phyloP scores from a whole-genome alignment of 768 basidiomycete species.

The Pulveroboletus frians region DNA sequence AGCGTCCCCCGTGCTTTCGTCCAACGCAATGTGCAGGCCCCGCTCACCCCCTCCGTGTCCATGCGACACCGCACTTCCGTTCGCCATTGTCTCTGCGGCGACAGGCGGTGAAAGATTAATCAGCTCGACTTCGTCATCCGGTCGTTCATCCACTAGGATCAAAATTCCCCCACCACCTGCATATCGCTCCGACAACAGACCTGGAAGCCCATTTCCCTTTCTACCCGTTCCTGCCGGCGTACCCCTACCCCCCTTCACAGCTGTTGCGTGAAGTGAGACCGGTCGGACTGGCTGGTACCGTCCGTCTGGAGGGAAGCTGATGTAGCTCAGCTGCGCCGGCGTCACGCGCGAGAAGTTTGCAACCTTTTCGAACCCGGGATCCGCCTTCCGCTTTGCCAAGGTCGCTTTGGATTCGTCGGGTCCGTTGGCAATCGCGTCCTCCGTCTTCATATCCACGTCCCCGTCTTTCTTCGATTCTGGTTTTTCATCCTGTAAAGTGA shows the following conservation, averaged over 20 bases:
- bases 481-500: constrained; percentile 46
- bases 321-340: constrained; percentile 78
- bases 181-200: constrained; percentile 50
- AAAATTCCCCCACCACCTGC: constrained; percentile 86
- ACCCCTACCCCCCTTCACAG: constrained; percentile 34
- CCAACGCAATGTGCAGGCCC: constrained; percentile 57
- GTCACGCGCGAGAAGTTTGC: constrained; percentile 91
- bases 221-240: constrained; percentile 22
- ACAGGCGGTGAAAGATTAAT: constrained; percentile 54
- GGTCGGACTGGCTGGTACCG: constrained; percentile 89
- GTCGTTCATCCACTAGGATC: constrained; percentile 68
- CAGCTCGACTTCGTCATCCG: constrained; percentile 68
- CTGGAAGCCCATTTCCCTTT: constrained; percentile 28
- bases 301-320: constrained; percentile 72
- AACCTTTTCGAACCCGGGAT: constrained; percentile 70
- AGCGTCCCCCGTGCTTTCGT: constrained; percentile 67
- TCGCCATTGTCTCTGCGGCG: constrained; percentile 13
- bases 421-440: constrained; percentile 52
- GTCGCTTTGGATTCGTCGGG: constrained; percentile 51
- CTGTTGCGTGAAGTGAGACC: constrained; percentile 45
- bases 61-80: constrained; percentile 29
- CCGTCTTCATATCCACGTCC: constrained; percentile 80
- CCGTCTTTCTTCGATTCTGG: constrained; percentile 48
- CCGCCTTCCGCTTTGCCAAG: constrained; percentile 56
- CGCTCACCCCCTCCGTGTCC: constrained; percentile 18